Conservation (phyloP, 805 yeast genomes). For the Sungouiella blattae region DNA sequence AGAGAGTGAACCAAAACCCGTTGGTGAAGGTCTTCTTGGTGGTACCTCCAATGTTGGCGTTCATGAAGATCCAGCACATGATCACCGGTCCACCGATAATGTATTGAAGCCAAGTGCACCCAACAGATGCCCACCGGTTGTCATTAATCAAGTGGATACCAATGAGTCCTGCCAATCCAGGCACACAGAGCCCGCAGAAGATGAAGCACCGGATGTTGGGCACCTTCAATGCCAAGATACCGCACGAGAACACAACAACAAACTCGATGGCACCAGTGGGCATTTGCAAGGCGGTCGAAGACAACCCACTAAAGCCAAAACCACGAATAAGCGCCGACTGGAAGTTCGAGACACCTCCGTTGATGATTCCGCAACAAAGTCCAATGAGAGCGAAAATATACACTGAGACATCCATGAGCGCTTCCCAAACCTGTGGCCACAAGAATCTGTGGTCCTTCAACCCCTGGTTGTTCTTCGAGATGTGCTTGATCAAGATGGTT, state of each 20-base stretch:
- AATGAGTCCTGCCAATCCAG: conserved; percentile 24
- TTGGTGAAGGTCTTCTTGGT: conserved; percentile 22
- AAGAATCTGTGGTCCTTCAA: conserved; percentile 21
- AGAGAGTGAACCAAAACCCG: conserved; percentile 21
- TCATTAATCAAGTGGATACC: conserved; percentile 18
- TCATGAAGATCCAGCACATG: conserved; percentile 20
- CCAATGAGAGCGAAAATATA: conserved; percentile 20
- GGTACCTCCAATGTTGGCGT: conserved; percentile 20
- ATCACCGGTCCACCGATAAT: conserved; percentile 30
- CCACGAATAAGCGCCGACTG: conserved; percentile 25
- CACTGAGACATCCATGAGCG: conserved; percentile 17
- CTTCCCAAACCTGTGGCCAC: conserved; percentile 19
- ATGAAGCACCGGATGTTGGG: conserved; percentile 16
- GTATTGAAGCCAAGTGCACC: conserved; percentile 29
- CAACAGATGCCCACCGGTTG: conserved; percentile 23
- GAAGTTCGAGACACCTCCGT: conserved; percentile 26
- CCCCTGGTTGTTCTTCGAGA: conserved; percentile 23
- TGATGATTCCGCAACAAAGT: conserved; percentile 28
- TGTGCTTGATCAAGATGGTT: conserved; percentile 16
- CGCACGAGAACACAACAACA: conserved; percentile 24
- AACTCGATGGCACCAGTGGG: conserved; percentile 27
- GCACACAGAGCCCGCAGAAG: conserved; percentile 16
- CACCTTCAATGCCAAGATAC: conserved; percentile 19
- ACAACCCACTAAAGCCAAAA: conserved; percentile 29
- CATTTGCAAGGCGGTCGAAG: conserved; percentile 24